Evolutionary conservation across 345 rosid species (phyloP).

Genomic region (Mangifera indica): DNA sequence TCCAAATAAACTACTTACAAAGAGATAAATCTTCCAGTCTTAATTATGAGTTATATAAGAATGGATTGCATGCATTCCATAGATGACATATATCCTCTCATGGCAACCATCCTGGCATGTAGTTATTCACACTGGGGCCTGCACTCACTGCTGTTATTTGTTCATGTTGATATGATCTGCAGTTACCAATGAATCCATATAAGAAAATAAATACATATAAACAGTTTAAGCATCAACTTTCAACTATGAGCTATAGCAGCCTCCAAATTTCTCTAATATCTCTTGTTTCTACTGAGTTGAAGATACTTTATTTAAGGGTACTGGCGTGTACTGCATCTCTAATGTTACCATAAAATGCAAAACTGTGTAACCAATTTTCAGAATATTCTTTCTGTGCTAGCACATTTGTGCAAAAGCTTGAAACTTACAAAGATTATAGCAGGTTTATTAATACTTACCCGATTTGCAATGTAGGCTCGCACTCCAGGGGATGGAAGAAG

Average conservation of each 20-base stretch:
- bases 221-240: too few species aligned
- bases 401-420: too few species aligned
- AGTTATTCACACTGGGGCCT: constrained; percentile 78
- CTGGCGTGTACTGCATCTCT: too few species aligned
- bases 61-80: constrained; percentile 16
- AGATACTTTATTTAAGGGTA: too few species aligned
- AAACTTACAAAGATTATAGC: too few species aligned
- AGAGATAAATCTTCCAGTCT: not conserved
- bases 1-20: not conserved
- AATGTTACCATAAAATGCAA: too few species aligned
- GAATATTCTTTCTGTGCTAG: too few species aligned
- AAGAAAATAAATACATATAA: not conserved
- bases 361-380: too few species aligned
- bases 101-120: constrained; percentile 91
- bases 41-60: not conserved
- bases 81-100: constrained; percentile 19
- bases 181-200: not conserved
- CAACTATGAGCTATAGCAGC: too few species aligned
- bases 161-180: constrained; percentile 63
- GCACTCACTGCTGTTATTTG: constrained; percentile 52
- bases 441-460: constrained; percentile 46
- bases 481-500: constrained; percentile 82
- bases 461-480: constrained; percentile 86
- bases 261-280: too few species aligned
- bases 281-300: too few species aligned